A percentile compares a stretch with the other conserved stretches of the same genome.
Conservation (phyloP, 768 basidiomycete species). For the Guyanaporus albipodus region DNA sequence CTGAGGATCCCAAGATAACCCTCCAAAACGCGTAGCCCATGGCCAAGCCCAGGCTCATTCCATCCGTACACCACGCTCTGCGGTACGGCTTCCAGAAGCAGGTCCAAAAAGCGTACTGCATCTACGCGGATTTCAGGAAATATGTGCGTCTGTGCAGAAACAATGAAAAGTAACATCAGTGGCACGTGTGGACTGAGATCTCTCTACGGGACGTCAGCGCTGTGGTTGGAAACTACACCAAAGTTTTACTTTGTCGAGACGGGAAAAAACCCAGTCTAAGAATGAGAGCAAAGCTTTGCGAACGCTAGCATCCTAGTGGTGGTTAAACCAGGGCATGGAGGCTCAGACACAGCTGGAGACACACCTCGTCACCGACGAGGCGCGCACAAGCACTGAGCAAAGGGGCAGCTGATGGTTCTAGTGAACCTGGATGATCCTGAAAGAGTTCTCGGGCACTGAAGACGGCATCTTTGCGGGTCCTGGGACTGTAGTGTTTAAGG, state of each 20-base stretch:
- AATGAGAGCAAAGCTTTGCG: conserved; percentile 69
- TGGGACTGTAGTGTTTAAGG: conserved; percentile 78
- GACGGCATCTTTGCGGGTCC: conserved; percentile 76
- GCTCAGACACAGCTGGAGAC: conserved; percentile 11
- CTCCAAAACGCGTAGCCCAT: conserved; percentile 65
- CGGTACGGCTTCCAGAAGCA: conserved; percentile 71
- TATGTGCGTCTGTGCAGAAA: conserved; percentile 91
- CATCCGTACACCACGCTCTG: conserved; percentile 64
- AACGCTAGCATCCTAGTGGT: conserved; percentile 68
- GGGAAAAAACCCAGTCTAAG: conserved; percentile 68
- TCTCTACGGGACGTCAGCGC: conserved; percentile 42
- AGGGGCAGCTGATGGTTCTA: conserved; percentile 48
- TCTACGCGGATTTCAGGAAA: conserved; percentile 94
- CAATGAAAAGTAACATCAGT: conserved; percentile 75
- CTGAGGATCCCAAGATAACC: conserved; percentile 80
- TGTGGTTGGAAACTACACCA: neutral
- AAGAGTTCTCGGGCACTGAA: conserved; percentile 70
- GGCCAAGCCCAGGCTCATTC: conserved; percentile 46
- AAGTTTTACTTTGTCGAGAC: conserved; percentile 50
- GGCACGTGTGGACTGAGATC: conserved; percentile 71
- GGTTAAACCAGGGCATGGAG: neutral
- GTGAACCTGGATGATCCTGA: conserved; percentile 52
- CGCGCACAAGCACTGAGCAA: conserved; percentile 63
- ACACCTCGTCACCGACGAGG: conserved; percentile 78
- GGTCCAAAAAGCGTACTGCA: conserved; percentile 73